Evolutionary conservation across 495 filamentous ascomycete genomes (phyloP), one percentile per base, ranked within the genome.

Genomic region (Hyaloscypha bicolor): DNA sequence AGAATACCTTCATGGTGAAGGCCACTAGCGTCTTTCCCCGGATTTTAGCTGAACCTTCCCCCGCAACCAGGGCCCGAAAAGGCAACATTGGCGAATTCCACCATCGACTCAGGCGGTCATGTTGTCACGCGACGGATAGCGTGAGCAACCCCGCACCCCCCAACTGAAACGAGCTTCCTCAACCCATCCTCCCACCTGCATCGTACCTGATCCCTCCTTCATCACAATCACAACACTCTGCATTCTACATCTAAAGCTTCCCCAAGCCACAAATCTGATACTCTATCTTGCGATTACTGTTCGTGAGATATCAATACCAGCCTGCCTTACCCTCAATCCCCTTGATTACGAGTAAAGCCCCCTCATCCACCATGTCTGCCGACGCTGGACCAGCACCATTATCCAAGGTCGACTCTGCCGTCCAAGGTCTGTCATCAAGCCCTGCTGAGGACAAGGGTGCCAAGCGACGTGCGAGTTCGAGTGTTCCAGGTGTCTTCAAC

Each of bases 401-500:
- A 73, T 86, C 85, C 78, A 94, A 93, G 81, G 88, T 95, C 81
- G 93, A 96, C 79, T 94, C 92, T 48, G 91, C 90, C 84, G 85
- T 93, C 72, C 88, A 90, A 74, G 92, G 91, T 76, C 80, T 92
- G 74, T 86, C 89, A 56, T 85, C 86, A 70, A 86, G 87, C 22
- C 81, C 87, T 45, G 84, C 88, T 55, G 42, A 48, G 42, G 42
- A 48, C 42, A 86, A 87, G 70, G 80, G 87, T 9, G 55, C 65
- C 67, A 88, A 92, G 72, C 83, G 86, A 70, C 85, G 92, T 70
- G 78, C 80, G 60, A 90, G 90, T 72, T 93, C 91, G 22, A 87
- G 83, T 68, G 81, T 79, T 37, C 76, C 85, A 61, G 90, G 88
- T 64, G 86, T 96, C 62, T 88, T 80, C 79, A 96, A 91, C 77